A percentile compares a stretch with the other conserved stretches of the same genome.
Evolutionary conservation across 164 flowering plant species (phyloP).

Genomic region (Brasenia schreberi): DNA sequence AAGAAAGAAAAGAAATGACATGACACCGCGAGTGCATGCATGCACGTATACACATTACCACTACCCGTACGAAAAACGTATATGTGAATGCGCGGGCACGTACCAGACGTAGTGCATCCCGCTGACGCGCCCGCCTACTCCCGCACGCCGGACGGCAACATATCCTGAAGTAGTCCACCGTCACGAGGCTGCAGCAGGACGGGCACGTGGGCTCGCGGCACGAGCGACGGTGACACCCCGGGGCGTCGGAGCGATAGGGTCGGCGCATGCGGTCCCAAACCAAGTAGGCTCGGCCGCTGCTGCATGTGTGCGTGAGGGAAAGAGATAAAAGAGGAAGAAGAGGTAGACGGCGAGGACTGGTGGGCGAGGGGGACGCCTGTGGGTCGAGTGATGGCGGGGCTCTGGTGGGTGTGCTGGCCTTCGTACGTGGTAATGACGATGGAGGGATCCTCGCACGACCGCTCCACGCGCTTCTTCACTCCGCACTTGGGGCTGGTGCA

Average conservation of each 20-base stretch:
- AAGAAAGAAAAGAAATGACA: background rate
- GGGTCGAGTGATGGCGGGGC: conserved; percentile 17
- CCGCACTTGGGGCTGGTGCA: conserved; percentile 74
- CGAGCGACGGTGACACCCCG: no score
- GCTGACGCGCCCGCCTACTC: conserved; percentile 9
- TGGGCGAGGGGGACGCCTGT: background rate
- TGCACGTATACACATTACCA: background rate
- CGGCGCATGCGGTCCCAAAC: background rate
- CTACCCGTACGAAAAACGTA: background rate
- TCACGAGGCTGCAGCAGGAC: conserved; percentile 18
- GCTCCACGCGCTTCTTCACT: conserved; percentile 87
- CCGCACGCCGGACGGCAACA: conserved; percentile 38
- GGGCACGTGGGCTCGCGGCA: background rate
- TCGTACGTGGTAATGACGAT: conserved; percentile 82
- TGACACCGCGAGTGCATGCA: background rate
- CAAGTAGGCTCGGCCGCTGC: background rate
- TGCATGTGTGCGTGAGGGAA: background rate
- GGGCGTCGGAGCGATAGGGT: no score
- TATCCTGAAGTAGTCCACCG: conserved; percentile 68
- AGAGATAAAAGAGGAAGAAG: no score
- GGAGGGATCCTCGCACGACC: conserved; percentile 60
- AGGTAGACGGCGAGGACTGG: background rate
- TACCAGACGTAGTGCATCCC: background rate
- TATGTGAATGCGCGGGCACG: background rate
- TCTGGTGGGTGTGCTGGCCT: conserved; percentile 72